Conservation (phyloP, 345 rosid genomes). For the Gossypium rotundifolium region DNA sequence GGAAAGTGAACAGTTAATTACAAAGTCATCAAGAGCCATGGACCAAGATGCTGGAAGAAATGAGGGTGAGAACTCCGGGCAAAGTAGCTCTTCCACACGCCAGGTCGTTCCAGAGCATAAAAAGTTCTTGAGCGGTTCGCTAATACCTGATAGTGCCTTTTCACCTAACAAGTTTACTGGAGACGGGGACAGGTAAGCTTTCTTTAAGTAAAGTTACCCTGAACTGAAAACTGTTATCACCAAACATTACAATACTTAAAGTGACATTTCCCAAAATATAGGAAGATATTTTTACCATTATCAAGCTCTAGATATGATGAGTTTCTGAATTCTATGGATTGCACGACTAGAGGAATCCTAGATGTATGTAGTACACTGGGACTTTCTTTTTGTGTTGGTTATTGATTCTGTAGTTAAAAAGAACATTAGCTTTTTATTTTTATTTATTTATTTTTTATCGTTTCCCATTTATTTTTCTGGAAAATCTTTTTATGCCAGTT, state of each 20-base stretch:
- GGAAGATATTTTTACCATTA: not conserved
- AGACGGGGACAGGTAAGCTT: constrained; percentile 64
- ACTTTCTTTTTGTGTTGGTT: not conserved
- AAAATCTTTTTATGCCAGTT: constrained; percentile 8
- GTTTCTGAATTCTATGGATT: not conserved
- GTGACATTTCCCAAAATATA: not conserved
- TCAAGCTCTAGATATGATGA: constrained; percentile 4
- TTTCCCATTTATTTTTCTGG: constrained; percentile 14
- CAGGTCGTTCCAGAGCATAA: constrained; percentile 46
- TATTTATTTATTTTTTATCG: too few species aligned
- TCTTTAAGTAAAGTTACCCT: not conserved
- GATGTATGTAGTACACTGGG: not conserved
- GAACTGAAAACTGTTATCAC: not conserved
- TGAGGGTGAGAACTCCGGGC: constrained; percentile 45
- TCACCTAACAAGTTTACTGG: constrained; percentile 45
- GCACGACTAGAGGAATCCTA: not conserved
- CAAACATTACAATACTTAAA: not conserved
- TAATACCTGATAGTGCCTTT: constrained; percentile 43
- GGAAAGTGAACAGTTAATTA: constrained; percentile 41
- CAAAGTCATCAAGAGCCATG: constrained; percentile 34
- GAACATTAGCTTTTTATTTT: not conserved
- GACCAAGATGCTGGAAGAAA: constrained; percentile 38
- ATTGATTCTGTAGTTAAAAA: not conserved
- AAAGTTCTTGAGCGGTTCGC: constrained; percentile 56
- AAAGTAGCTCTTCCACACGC: constrained; percentile 38